Percentiles rank a stretch among this genome's conserved stretches.
Conservation (phyloP, 768 basidiomycete genomes). For the Pleurotus tuber-regium region DNA sequence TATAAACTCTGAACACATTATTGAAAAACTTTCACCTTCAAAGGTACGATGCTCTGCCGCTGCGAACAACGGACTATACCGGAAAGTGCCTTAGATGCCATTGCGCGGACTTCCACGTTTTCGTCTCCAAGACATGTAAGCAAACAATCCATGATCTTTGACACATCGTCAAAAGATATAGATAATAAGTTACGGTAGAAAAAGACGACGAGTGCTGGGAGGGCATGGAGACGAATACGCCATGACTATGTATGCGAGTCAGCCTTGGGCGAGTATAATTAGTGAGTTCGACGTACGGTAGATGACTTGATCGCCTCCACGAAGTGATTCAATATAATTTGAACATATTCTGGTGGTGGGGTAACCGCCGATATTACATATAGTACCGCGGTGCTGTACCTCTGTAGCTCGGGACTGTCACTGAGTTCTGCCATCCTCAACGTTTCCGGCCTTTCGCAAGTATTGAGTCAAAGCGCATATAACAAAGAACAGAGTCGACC, state of each 20-base stretch:
- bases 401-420: slow-evolving; percentile 79
- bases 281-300: slow-evolving; percentile 43
- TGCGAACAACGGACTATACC: slow-evolving; percentile 91
- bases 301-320: slow-evolving; percentile 76
- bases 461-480: slow-evolving; percentile 12
- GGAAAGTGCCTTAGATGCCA: slow-evolving; percentile 83
- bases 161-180: slow-evolving; percentile 64
- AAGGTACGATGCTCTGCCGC: slow-evolving; percentile 76
- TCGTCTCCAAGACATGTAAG: slow-evolving; percentile 84
- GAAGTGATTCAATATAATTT: slow-evolving; percentile 58
- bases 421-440: slow-evolving; percentile 89
- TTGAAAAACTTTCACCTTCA: slow-evolving; percentile 56
- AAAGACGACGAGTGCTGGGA: slow-evolving; percentile 87
- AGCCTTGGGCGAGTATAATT: slow-evolving; percentile 3
- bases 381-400: slow-evolving; percentile 75
- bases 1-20: slow-evolving; percentile 5
- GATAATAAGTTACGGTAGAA: slow-evolving; percentile 87
- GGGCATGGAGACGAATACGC: slow-evolving; percentile 83
- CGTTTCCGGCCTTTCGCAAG: slow-evolving; percentile 67
- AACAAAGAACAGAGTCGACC: slow-evolving; percentile 26
- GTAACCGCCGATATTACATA: slow-evolving; percentile 81
- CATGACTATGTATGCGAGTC: slow-evolving; percentile 73
- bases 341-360: slow-evolving; percentile 65
- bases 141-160: slow-evolving; percentile 77
- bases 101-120: slow-evolving; percentile 91